phyloP scores from a whole-genome alignment of 441 rosid genomes.

The Pelargonium cotyledonis region DNA sequence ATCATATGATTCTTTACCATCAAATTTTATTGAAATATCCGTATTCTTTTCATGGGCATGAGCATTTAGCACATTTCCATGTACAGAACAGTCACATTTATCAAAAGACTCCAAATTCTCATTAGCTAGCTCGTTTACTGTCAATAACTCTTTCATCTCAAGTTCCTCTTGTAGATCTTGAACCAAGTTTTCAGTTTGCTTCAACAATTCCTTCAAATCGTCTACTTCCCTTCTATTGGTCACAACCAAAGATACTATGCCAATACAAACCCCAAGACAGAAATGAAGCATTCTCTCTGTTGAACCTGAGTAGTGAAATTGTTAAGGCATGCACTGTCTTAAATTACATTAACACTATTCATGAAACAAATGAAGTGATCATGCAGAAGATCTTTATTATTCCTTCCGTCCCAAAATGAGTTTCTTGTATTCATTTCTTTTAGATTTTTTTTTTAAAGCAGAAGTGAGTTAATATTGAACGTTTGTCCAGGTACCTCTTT shows the following conservation, averaged over 20 bases:
- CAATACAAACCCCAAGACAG: slow-evolving; percentile 25
- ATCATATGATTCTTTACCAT: slow-evolving; percentile 3
- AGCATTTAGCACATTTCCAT: slow-evolving; percentile 17
- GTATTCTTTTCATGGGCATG: slow-evolving; percentile 18
- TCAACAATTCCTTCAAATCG: slow-evolving; percentile 21
- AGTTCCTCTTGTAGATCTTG: slow-evolving; percentile 33
- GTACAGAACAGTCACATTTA: background rate
- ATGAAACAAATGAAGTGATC: background rate
- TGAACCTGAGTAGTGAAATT: slow-evolving; percentile 20
- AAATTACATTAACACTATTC: background rate
- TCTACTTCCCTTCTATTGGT: slow-evolving; percentile 21
- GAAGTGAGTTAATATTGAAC: too few species aligned
- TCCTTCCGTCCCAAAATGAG: too few species aligned
- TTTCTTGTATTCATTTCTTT: too few species aligned
- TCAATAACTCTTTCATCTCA: slow-evolving; percentile 28
- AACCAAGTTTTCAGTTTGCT: slow-evolving; percentile 27
- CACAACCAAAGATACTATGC: slow-evolving; percentile 14
- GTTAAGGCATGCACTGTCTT: background rate
- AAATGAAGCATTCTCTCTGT: slow-evolving; percentile 15
- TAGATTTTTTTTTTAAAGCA: too few species aligned
- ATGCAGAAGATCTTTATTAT: background rate
- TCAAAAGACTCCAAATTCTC: background rate
- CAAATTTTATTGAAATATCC: background rate
- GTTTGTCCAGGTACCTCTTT: too few species aligned
- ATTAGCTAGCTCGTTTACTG: slow-evolving; percentile 18